phyloP scores from a whole-genome alignment of 441 rosid species.

The Gossypium trilobum region DNA sequence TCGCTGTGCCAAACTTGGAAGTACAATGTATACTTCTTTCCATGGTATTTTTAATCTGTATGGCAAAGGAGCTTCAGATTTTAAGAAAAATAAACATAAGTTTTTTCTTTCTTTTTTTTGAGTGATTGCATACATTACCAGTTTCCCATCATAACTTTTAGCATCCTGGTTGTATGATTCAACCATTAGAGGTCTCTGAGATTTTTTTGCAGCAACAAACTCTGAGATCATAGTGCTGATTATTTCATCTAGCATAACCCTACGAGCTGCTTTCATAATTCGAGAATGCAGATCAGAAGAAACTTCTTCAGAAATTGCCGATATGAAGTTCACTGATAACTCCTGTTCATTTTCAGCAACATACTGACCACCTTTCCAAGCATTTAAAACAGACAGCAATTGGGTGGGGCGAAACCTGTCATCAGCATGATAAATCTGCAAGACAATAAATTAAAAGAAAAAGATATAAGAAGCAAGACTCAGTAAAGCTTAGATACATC shows the following conservation, averaged over 20 bases:
- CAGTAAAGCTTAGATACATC: neutral
- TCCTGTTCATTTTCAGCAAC: conserved; percentile 28
- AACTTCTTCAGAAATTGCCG: conserved; percentile 60
- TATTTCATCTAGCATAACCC: conserved; percentile 72
- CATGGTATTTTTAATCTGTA: conserved; percentile 42
- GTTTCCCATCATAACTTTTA: conserved; percentile 21
- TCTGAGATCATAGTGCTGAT: conserved; percentile 55
- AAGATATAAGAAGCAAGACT: neutral
- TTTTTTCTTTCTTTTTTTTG: neutral
- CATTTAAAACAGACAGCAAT: conserved; percentile 43
- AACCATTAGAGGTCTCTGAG: conserved; percentile 35
- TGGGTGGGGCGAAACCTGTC: conserved; percentile 46
- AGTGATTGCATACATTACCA: conserved; percentile 29
- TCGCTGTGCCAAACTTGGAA: conserved; percentile 26
- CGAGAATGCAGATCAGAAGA: conserved; percentile 73
- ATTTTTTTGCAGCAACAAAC: conserved; percentile 39
- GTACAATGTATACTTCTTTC: conserved; percentile 19
- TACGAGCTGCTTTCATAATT: conserved; percentile 68
- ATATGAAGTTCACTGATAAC: conserved; percentile 31
- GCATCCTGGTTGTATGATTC: conserved; percentile 28
- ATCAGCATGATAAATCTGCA: conserved; percentile 61
- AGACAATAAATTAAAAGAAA: conserved; percentile 18
- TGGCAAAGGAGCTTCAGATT: conserved; percentile 15
- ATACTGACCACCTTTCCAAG: conserved; percentile 39
- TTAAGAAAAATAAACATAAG: conserved; percentile 1